A percentile compares a stretch with the other conserved stretches of the same genome.
Evolutionary conservation across 2,329 filamentous ascomycete species (phyloP).

Genomic region (Coniochaeta hoffmannii): DNA sequence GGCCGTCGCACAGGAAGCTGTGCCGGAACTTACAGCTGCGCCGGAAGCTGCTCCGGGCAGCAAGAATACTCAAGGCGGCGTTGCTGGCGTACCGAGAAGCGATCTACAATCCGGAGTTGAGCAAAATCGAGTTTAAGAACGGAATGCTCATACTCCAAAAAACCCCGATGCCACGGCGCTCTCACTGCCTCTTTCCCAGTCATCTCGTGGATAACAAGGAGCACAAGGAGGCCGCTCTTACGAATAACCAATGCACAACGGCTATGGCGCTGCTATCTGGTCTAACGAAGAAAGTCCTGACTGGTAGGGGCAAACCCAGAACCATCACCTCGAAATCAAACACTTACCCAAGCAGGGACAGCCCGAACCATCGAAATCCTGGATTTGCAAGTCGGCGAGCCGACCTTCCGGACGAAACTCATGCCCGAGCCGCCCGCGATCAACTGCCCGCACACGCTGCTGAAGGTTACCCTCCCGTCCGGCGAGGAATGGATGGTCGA

Average conservation of each 20-base stretch:
- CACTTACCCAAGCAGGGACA: too few species aligned
- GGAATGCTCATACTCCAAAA: background rate
- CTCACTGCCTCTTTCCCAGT: background rate
- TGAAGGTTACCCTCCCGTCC: too few species aligned
- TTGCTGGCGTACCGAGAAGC: background rate
- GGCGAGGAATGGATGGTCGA: too few species aligned
- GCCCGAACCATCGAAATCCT: too few species aligned
- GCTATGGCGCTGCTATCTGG: background rate
- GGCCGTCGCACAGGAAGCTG: background rate
- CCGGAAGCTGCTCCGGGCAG: background rate
- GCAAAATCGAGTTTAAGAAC: background rate
- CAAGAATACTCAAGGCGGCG: background rate
- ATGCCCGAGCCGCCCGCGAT: too few species aligned
- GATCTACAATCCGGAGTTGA: background rate
- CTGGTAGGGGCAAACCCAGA: too few species aligned
- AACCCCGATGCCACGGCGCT: background rate
- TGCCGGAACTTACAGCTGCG: background rate
- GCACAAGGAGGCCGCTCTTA: background rate
- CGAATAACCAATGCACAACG: background rate
- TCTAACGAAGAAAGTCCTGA: background rate
- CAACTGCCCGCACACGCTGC: too few species aligned
- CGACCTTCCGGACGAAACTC: too few species aligned
- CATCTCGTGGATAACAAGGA: background rate
- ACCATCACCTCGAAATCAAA: too few species aligned
- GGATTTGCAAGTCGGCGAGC: too few species aligned